phyloP scores from a whole-genome alignment of 257 asterid genomes.

The Coffea eugenioides region DNA sequence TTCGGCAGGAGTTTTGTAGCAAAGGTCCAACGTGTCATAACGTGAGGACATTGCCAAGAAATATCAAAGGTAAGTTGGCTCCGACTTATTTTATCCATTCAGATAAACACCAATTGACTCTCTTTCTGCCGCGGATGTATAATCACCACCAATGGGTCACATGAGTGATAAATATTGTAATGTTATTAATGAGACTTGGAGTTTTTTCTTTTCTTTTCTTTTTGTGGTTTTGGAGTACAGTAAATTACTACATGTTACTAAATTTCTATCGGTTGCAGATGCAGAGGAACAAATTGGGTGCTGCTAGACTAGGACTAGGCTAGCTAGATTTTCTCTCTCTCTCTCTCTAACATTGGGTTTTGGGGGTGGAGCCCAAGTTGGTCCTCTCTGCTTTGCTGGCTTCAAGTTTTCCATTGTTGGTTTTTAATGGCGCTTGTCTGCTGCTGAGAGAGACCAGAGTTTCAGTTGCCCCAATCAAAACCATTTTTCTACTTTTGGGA shows the following conservation, averaged over 20 bases:
- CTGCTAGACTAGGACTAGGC: background rate
- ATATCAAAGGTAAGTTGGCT: background rate
- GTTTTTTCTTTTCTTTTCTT: background rate
- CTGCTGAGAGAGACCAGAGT: slow-evolving; percentile 56
- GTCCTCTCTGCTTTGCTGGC: slow-evolving; percentile 77
- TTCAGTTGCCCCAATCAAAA: slow-evolving; percentile 53
- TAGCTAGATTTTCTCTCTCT: slow-evolving; percentile 9
- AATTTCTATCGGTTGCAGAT: background rate
- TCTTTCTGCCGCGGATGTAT: background rate
- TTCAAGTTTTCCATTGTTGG: slow-evolving; percentile 72
- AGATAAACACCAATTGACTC: background rate
- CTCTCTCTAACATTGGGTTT: background rate
- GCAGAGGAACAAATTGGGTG: background rate
- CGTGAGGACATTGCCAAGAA: slow-evolving; percentile 13
- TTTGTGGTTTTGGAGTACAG: background rate
- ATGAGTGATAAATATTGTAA: background rate
- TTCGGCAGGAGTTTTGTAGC: background rate
- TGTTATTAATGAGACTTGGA: background rate
- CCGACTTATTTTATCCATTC: background rate
- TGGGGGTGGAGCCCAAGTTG: slow-evolving; percentile 58
- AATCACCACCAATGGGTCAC: background rate
- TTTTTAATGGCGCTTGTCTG: slow-evolving; percentile 83
- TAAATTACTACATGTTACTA: background rate
- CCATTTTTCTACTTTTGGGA: slow-evolving; percentile 4
- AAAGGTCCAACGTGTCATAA: background rate